phyloP scores from a whole-genome alignment of 1,139 yeast genomes.

The Meyerozyma carpophila region DNA sequence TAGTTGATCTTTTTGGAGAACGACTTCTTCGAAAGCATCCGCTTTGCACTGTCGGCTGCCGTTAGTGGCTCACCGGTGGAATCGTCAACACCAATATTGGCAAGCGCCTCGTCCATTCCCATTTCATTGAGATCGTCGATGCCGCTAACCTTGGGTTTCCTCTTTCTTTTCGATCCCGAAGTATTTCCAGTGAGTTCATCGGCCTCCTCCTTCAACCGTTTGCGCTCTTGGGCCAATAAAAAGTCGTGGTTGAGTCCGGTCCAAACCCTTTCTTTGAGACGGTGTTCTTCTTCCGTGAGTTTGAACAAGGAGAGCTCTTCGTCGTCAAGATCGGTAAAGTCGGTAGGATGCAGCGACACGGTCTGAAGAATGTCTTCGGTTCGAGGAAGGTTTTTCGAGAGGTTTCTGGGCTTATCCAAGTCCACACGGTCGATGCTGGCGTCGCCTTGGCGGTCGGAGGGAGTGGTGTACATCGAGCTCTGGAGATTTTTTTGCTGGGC shows the following conservation, averaged over 20 bases:
- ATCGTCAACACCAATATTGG: conserved; percentile 37
- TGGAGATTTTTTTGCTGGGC: conserved; percentile 17
- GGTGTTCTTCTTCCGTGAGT: conserved; percentile 59
- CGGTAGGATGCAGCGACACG: conserved; percentile 55
- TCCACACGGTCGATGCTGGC: conserved; percentile 20
- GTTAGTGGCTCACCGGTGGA: conserved; percentile 40
- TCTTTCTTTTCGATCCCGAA: conserved; percentile 39
- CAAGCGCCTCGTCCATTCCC: conserved; percentile 35
- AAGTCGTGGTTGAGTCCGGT: conserved; percentile 83
- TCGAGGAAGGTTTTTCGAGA: conserved; percentile 48
- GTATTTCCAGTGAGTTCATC: conserved; percentile 79
- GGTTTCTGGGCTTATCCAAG: conserved; percentile 49
- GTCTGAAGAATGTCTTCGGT: conserved; percentile 47
- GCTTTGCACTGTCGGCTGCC: conserved; percentile 72
- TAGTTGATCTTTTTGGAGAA: conserved; percentile 87
- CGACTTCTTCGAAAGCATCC: conserved; percentile 62
- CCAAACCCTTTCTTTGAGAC: conserved; percentile 78
- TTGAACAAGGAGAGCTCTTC: conserved; percentile 60
- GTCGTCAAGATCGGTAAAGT: conserved; percentile 64
- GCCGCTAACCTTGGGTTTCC: conserved; percentile 29
- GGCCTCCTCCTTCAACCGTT: conserved; percentile 78
- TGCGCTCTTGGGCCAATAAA: conserved; percentile 77
- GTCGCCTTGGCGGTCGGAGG: conserved; percentile 15
- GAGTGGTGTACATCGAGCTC: conserved; percentile 19
- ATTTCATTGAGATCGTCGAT: conserved; percentile 20